Percentiles rank a stretch among this genome's conserved stretches.
These are phyloP conservation scores for Fusarium virguliforme DNA, from an alignment of 2,329 filamentous ascomycete species.

Conservation along the genomic window DNA sequence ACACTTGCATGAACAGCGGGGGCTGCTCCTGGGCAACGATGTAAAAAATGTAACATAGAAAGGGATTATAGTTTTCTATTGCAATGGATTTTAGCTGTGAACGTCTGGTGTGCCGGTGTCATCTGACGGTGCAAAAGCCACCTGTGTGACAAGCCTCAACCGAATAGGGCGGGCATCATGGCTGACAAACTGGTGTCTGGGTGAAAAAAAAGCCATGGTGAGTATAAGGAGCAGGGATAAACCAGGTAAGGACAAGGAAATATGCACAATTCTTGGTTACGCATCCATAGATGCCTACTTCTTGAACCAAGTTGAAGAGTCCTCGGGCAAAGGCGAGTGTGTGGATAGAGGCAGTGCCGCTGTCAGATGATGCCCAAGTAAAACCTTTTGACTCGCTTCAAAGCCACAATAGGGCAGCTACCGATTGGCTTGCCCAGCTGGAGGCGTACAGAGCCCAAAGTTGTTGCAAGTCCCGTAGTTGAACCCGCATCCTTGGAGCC, in stretches of 20 bases:
- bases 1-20: slow-evolving; percentile 27
- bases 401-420: slow-evolving; percentile 28
- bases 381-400: slow-evolving; percentile 9
- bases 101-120: slow-evolving; percentile 3
- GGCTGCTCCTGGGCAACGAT: slow-evolving; percentile 35
- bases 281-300: background rate
- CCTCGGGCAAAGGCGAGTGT: background rate
- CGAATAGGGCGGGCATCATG: background rate
- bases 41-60: slow-evolving; percentile 51
- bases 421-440: background rate
- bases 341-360: background rate
- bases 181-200: background rate
- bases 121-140: slow-evolving; percentile 6
- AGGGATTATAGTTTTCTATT: slow-evolving; percentile 26
- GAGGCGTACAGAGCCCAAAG: background rate
- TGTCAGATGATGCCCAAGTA: slow-evolving; percentile 7
- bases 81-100: slow-evolving; percentile 18
- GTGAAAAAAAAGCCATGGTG: background rate
- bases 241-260: background rate
- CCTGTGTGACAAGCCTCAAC: slow-evolving; percentile 16
- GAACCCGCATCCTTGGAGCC: slow-evolving; percentile 9
- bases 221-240: background rate
- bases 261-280: background rate
- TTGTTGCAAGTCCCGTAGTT: background rate
- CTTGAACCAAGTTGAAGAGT: background rate